Percentiles rank a stretch among this genome's conserved stretches.
Evolutionary conservation across 2,329 filamentous ascomycete genomes (phyloP).

Genomic region (Sporothrix curviconia): DNA sequence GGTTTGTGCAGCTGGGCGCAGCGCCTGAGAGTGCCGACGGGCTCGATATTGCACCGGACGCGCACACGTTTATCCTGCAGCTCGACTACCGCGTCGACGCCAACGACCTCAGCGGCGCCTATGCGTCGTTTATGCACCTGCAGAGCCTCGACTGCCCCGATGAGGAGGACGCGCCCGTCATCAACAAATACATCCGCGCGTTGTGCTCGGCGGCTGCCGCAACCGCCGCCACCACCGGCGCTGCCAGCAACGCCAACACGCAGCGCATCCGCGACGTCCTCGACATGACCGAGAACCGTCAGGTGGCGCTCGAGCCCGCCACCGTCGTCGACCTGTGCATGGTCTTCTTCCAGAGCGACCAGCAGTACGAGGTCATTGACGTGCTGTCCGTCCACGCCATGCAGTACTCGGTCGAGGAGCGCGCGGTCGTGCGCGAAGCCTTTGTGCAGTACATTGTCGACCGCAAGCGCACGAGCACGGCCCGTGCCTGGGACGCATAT

Average conservation of each 20-base stretch:
- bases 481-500: conserved; percentile 59
- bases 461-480: conserved; percentile 47
- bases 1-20: conserved; percentile 61
- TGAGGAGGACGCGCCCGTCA: conserved; percentile 51
- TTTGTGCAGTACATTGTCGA: conserved; percentile 66
- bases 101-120: conserved; percentile 64
- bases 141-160: conserved; percentile 46
- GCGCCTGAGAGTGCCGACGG: conserved; percentile 29
- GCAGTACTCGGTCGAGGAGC: conserved; percentile 63
- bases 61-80: conserved; percentile 64
- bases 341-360: conserved; percentile 67
- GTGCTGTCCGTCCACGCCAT: conserved; percentile 70
- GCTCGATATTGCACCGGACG: conserved; percentile 59
- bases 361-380: conserved; percentile 73
- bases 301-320: conserved; percentile 62
- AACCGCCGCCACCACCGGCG: not conserved
- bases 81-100: conserved; percentile 70
- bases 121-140: conserved; percentile 59
- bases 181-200: conserved; percentile 67
- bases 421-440: conserved; percentile 57
- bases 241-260: conserved; percentile 47
- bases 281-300: conserved; percentile 63
- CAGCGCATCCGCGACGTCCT: conserved; percentile 67
- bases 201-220: conserved; percentile 37
- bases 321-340: conserved; percentile 69